These are phyloP conservation scores for Oropetium thomaeum DNA, from an alignment of 176 grass and related monocot genomes.

Conservation along the genomic window DNA sequence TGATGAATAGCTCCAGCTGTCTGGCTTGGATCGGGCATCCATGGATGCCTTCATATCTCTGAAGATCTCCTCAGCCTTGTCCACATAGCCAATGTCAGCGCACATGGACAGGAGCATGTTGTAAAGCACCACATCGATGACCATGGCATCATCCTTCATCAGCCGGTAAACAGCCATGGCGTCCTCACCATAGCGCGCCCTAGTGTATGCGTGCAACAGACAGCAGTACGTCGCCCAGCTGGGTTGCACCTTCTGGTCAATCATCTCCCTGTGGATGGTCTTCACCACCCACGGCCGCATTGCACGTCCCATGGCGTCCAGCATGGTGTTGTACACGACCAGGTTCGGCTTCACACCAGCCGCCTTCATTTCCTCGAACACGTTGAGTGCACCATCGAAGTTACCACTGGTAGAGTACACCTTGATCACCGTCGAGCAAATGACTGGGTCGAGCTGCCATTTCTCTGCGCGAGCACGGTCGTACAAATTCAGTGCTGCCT, in stretches of 20 bases:
- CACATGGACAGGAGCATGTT: constrained; percentile 93
- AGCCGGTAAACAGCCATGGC: constrained; percentile 56
- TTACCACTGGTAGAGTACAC: constrained; percentile 58
- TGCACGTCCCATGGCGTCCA: constrained; percentile 80
- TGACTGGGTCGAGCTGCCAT: constrained; percentile 63
- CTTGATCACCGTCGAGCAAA: constrained; percentile 65
- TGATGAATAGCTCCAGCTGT: constrained; percentile 87
- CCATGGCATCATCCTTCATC: constrained; percentile 54
- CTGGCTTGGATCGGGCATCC: constrained; percentile 47
- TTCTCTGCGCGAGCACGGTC: constrained; percentile 65
- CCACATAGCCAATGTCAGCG: constrained; percentile 70
- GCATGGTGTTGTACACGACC: constrained; percentile 73
- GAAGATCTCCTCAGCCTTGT: constrained; percentile 75
- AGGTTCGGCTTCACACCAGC: constrained; percentile 68
- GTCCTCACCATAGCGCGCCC: constrained; percentile 74
- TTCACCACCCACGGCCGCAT: constrained; percentile 91
- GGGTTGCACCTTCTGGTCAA: constrained; percentile 39
- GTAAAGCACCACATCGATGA: constrained; percentile 51
- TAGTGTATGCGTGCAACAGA: constrained; percentile 75
- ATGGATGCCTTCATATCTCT: constrained; percentile 67
- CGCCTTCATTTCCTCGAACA: constrained; percentile 95
- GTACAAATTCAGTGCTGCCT: constrained; percentile 67
- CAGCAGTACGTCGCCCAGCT: constrained; percentile 57
- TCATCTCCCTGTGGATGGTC: constrained; percentile 76
- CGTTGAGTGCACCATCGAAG: constrained; percentile 76